Base-by-base conservation (phyloP, 1,284 basidiomycete genomes). In the Moesziomyces globuligerus region DNA sequence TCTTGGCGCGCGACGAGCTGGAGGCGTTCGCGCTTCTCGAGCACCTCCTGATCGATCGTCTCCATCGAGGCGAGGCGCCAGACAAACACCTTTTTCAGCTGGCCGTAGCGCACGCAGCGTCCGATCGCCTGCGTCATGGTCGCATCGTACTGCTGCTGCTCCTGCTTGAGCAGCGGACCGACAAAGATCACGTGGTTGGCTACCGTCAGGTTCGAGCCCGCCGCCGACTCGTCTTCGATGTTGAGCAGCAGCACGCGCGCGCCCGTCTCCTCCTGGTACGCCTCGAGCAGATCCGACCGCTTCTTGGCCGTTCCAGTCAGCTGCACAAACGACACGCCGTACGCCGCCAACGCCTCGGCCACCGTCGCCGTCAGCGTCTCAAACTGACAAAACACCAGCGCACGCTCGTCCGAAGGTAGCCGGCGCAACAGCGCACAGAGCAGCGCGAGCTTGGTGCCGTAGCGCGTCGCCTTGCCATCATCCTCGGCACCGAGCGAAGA, bases 181-280 rank as follows among this genome's bases (percentile, higher is more conserved):
- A 97, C 85, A 86, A 97, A 97, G 80, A 97, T 90, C 32, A 92
- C 94, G 77, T 95, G 93, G 84, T 94, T 97, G 15, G 94, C 94
- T 18, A 88, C 89, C 1, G 94, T 96, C 76, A 97, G 84, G 81
- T 97, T 97, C 66, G 69, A 92, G 89, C 94, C 94, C 47, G 92
- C 92, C 2, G 94, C 93, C 60, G 90, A 93, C 80, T 95, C 92
- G 83, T 95, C 93, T 87, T 91, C 93, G 65, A 95, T 90, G 75
- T 92, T 93, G 60, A 97, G 85, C 51, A 97, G 85, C 28, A 97
- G 85, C 2, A 96, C 93, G 9, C 92, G 89, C 70, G 81, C 78
- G 2, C 73, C 57, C 0, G 88, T 85, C 57, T 90, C 74, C 24
- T 62, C 61, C 87, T 84, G 96, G 92, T 87, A 95, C 94, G 72